phyloP scores from a whole-genome alignment of 2,329 filamentous ascomycete species.

The Blastomyces parvus region DNA sequence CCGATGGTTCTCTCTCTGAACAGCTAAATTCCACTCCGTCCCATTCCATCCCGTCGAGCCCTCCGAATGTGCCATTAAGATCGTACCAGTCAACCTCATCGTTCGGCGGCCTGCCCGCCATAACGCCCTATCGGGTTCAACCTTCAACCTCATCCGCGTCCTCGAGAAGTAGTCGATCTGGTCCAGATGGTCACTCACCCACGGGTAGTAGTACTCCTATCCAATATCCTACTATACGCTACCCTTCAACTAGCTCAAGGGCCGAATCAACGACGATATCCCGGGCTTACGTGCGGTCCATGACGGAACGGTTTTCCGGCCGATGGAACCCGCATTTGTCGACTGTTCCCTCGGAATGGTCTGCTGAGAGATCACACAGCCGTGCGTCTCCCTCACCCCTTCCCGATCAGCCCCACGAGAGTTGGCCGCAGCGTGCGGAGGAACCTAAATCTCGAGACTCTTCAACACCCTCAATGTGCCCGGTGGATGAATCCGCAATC shows the following conservation, averaged over 20 bases:
- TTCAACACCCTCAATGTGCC: slow-evolving; percentile 25
- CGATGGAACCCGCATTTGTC: slow-evolving; percentile 38
- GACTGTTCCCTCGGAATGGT: slow-evolving; percentile 37
- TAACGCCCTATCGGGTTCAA: slow-evolving; percentile 25
- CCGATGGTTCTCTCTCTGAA: slow-evolving; percentile 24
- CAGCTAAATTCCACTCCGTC: slow-evolving; percentile 25
- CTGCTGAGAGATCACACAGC: slow-evolving; percentile 26
- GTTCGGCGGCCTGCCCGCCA: slow-evolving; percentile 19
- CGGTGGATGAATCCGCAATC: slow-evolving; percentile 26
- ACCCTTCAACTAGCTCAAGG: slow-evolving; percentile 34
- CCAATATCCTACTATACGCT: slow-evolving; percentile 31
- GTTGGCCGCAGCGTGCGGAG: not conserved
- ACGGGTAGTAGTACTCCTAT: slow-evolving; percentile 30
- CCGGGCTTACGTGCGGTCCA: slow-evolving; percentile 22
- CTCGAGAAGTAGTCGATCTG: slow-evolving; percentile 13
- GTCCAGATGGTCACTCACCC: slow-evolving; percentile 30
- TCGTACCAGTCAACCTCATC: slow-evolving; percentile 30
- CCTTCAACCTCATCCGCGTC: slow-evolving; percentile 26
- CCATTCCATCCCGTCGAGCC: slow-evolving; percentile 33
- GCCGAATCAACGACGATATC: slow-evolving; percentile 30
- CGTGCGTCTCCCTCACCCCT: slow-evolving; percentile 18
- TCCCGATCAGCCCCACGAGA: slow-evolving; percentile 13
- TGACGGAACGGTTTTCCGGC: slow-evolving; percentile 27
- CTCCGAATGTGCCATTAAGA: slow-evolving; percentile 26
- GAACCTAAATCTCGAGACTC: slow-evolving; percentile 16